phyloP scores from a whole-genome alignment of 2,329 filamentous ascomycete species.

The Cladophialophora bantiana region DNA sequence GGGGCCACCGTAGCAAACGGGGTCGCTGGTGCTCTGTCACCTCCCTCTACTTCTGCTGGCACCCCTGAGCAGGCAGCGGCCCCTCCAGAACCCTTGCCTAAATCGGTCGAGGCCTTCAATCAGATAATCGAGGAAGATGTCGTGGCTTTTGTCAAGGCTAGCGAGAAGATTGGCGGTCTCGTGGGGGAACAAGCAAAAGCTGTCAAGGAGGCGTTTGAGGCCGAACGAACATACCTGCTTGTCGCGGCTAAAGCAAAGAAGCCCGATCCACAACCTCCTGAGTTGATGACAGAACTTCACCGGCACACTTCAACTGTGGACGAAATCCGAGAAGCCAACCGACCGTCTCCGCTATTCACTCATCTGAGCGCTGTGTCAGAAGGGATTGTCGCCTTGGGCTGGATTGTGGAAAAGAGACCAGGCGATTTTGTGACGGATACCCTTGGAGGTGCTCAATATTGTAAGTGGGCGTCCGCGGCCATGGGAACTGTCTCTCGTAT shows the following conservation, averaged over 20 bases:
- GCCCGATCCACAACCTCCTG: conserved; percentile 75
- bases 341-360: conserved; percentile 75
- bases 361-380: conserved; percentile 88
- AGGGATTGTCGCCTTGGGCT: conserved; percentile 86
- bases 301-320: conserved; percentile 79
- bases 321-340: conserved; percentile 81
- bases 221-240: conserved; percentile 85
- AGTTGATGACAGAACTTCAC: conserved; percentile 86
- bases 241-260: conserved; percentile 92
- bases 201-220: conserved; percentile 73
- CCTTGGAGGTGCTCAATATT: conserved; percentile 86
- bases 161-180: conserved; percentile 76
- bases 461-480: conserved; percentile 2
- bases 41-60: conserved; percentile 44
- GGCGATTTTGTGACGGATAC: conserved; percentile 85
- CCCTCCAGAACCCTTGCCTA: conserved; percentile 67
- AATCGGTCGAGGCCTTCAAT: conserved; percentile 88
- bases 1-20: conserved; percentile 45
- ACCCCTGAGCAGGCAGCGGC: conserved; percentile 50
- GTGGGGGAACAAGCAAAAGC: conserved; percentile 71
- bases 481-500: neutral
- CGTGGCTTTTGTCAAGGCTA: conserved; percentile 77
- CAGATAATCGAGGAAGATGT: conserved; percentile 75
- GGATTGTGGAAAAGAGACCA: conserved; percentile 86
- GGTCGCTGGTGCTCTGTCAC: conserved; percentile 47